Percentiles rank a stretch among this genome's conserved stretches.
Conservation (phyloP, 2,329 filamentous ascomycete species). For the Scytalidium sp. region DNA sequence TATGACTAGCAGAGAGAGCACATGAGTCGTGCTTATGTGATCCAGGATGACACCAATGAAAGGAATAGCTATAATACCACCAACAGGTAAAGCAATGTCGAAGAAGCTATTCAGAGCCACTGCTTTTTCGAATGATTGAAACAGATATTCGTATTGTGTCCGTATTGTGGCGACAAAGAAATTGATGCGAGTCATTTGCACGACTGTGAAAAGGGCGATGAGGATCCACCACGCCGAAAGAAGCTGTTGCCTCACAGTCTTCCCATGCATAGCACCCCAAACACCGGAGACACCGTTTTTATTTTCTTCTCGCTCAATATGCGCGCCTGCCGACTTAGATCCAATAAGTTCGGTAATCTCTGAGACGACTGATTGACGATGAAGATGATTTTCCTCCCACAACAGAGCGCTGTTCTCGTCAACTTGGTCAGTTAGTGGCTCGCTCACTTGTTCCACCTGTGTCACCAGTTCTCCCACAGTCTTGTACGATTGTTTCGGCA, state of each 20-base stretch:
- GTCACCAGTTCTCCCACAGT: constrained; percentile 80
- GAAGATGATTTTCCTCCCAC: constrained; percentile 46
- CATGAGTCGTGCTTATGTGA: constrained; percentile 67
- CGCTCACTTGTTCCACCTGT: constrained; percentile 57
- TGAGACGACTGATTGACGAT: constrained; percentile 38
- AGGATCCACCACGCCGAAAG: constrained; percentile 79
- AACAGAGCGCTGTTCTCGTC: constrained; percentile 41
- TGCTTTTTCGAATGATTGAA: constrained; percentile 59
- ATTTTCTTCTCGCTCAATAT: constrained; percentile 64
- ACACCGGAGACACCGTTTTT: constrained; percentile 68
- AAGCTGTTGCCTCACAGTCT: constrained; percentile 70
- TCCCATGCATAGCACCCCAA: constrained; percentile 81
- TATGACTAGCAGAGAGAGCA: constrained; percentile 67
- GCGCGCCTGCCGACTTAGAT: constrained; percentile 57
- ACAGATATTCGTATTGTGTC: constrained; percentile 75
- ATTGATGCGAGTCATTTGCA: constrained; percentile 81
- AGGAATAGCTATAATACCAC: constrained; percentile 80
- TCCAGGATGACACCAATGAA: constrained; percentile 83
- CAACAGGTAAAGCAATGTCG: constrained; percentile 78
- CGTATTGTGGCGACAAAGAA: constrained; percentile 89
- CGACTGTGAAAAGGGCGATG: constrained; percentile 72
- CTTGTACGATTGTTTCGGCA: constrained; percentile 78
- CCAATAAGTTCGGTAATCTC: constrained; percentile 75
- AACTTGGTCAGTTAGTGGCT: constrained; percentile 50
- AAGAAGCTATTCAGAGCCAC: constrained; percentile 78